A percentile compares a stretch with the other conserved stretches of the same genome.
Evolutionary conservation across 176 grass and related monocot genomes (phyloP).

Genomic region (Triticum urartu): DNA sequence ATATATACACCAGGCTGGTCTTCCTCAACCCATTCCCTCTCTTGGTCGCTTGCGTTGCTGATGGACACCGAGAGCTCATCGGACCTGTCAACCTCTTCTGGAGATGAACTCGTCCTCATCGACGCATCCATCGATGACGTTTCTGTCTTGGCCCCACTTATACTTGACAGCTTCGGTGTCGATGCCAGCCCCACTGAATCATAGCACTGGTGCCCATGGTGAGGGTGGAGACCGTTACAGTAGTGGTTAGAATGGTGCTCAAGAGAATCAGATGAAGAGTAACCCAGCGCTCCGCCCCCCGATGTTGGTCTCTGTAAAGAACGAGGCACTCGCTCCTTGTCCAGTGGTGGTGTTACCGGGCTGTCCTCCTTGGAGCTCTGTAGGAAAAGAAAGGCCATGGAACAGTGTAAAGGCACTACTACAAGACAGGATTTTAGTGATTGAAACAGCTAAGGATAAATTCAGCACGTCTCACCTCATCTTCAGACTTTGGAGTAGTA

Average conservation of each 20-base stretch:
- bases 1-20: conserved; percentile 97
- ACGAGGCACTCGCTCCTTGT: conserved; percentile 64
- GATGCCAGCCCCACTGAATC: conserved; percentile 50
- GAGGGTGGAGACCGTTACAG: conserved; percentile 36
- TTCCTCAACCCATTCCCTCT: conserved; percentile 96
- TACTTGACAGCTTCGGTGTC: conserved; percentile 91
- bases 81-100: conserved; percentile 65
- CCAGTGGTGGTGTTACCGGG: conserved; percentile 75
- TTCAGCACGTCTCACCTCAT: conserved; percentile 47
- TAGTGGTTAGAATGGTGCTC: conserved; percentile 43
- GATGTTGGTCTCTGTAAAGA: conserved; percentile 54
- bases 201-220: conserved; percentile 46
- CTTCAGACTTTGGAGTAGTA: conserved; percentile 79
- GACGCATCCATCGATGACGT: conserved; percentile 72
- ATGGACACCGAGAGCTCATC: conserved; percentile 75
- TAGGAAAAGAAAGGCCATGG: neutral
- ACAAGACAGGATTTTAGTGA: neutral
- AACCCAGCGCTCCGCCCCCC: conserved; percentile 52
- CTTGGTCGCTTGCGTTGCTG: conserved; percentile 87
- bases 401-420: neutral
- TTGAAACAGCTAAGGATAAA: neutral
- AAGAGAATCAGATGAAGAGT: conserved; percentile 89
- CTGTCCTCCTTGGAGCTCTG: conserved; percentile 82
- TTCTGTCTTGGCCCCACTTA: conserved; percentile 84
- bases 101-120: conserved; percentile 74